Evolutionary conservation across 768 basidiomycete genomes (phyloP).

Genomic region (Daedalea quercina): DNA sequence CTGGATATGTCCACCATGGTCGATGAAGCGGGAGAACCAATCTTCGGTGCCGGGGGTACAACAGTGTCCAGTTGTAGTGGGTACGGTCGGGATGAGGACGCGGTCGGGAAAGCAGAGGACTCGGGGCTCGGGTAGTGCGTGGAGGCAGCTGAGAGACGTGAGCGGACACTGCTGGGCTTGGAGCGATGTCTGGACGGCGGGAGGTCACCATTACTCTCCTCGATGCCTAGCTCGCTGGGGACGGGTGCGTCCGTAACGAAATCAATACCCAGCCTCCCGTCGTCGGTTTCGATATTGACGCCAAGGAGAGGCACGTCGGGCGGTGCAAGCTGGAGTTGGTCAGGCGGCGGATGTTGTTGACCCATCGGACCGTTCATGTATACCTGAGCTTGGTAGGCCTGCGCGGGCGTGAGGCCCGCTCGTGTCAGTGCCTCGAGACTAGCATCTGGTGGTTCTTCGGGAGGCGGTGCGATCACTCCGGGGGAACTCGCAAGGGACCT

Average conservation of each 20-base stretch:
- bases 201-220: constrained; percentile 16
- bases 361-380: constrained; percentile 40
- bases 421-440: constrained; percentile 36
- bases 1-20: constrained; percentile 29
- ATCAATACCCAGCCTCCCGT: constrained; percentile 53
- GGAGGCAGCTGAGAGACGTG: constrained; percentile 19
- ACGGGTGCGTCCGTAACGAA: constrained; percentile 22
- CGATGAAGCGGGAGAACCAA: constrained; percentile 31
- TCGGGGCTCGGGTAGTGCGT: constrained; percentile 14
- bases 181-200: constrained; percentile 14
- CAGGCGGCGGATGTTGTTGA: constrained; percentile 12
- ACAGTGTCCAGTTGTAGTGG: constrained; percentile 58
- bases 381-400: constrained; percentile 77
- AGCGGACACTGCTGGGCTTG: constrained; percentile 18
- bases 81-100: constrained; percentile 34
- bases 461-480: constrained; percentile 39
- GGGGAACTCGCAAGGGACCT: constrained; percentile 42
- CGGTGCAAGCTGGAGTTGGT: constrained; percentile 15
- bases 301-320: constrained; percentile 32
- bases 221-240: constrained; percentile 13
- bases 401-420: constrained; percentile 64
- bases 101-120: constrained; percentile 10
- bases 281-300: constrained; percentile 45
- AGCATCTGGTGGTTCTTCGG: constrained; percentile 44
- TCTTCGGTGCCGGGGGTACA: constrained; percentile 18